phyloP scores from a whole-genome alignment of 176 grass and related monocot species.

The Cenchrus purpureus region DNA sequence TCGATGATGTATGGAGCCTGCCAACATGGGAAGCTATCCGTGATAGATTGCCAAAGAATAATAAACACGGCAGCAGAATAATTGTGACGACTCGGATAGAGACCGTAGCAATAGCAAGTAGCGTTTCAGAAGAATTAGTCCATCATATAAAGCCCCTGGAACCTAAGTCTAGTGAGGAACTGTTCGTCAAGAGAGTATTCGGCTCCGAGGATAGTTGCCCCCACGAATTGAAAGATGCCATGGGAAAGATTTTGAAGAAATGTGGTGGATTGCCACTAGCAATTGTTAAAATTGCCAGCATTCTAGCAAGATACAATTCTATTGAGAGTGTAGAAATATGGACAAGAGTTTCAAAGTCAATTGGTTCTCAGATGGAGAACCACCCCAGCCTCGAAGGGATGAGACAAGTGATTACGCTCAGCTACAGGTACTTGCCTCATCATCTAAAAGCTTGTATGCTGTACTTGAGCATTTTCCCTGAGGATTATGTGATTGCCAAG shows the following conservation, averaged over 20 bases:
- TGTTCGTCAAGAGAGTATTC: neutral
- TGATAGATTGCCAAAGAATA: neutral
- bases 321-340: neutral
- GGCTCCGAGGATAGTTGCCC: no score
- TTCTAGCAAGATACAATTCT: no score
- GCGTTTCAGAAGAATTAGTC: neutral
- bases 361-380: slow-evolving; percentile 5
- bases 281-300: no score
- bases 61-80: neutral
- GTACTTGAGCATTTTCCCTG: slow-evolving; percentile 23
- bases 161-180: neutral
- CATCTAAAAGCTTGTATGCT: neutral
- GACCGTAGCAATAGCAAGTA: neutral
- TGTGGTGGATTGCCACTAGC: no score
- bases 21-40: neutral
- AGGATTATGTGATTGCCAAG: neutral
- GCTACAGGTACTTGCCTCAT: slow-evolving; percentile 3
- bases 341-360: neutral
- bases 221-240: no score
- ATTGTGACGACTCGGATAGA: slow-evolving; percentile 25
- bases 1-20: slow-evolving; percentile 8
- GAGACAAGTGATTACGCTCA: neutral
- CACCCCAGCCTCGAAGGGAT: slow-evolving; percentile 2
- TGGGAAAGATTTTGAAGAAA: no score
- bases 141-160: neutral